Evolutionary conservation across 2,329 filamentous ascomycete genomes (phyloP), one percentile per base, ranked within the genome.

Genomic region (Corinectria fuckeliana): DNA sequence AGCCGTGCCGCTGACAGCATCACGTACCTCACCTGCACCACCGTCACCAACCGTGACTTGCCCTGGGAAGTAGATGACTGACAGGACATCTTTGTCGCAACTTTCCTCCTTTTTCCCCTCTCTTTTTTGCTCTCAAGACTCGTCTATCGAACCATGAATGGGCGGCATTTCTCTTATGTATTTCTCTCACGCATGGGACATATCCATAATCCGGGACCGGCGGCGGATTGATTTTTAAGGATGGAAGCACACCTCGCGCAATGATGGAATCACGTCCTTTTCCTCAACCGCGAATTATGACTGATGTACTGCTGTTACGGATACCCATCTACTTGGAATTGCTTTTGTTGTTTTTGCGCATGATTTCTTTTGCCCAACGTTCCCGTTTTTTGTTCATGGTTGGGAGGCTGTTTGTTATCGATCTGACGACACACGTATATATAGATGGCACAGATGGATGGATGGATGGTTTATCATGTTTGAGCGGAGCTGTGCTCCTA

Each of bases 21-120:
- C 50, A 73, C 76, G 11, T 85, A 85, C 63, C 73, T 85, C 56
- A 85, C 82, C 8, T 85, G 82, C 70, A 82, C 78, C 34, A 75
- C 73, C 13, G 76, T 85, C 5, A 73, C 74, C 49, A 81, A 81
- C 64, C 71, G 80, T 54, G 82, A 85, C 67, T 67, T 85, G 55
- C 82, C 82, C 16, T 85, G 82, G 82, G 68, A 75, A 30, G 72
- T 74, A 42, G 80, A 80, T 44, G 72, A 75, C 57, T 73, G 55
- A 48, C 53, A 50, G 6, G 14, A 38, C n/a, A 13, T 11, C 10
- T 13, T 20, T 26, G n/a, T 34, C 62, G 50, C n/a, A 44, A 23
- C 21, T 55, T 26, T 38, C 36, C 39, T 26, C 26, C 13, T 21
- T 25, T 63, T 32, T 45, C 50, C 61, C 56, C 34, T 64, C 39